Evolutionary conservation across 306 rosid species (phyloP).

Genomic region (Purshia tridentata): DNA sequence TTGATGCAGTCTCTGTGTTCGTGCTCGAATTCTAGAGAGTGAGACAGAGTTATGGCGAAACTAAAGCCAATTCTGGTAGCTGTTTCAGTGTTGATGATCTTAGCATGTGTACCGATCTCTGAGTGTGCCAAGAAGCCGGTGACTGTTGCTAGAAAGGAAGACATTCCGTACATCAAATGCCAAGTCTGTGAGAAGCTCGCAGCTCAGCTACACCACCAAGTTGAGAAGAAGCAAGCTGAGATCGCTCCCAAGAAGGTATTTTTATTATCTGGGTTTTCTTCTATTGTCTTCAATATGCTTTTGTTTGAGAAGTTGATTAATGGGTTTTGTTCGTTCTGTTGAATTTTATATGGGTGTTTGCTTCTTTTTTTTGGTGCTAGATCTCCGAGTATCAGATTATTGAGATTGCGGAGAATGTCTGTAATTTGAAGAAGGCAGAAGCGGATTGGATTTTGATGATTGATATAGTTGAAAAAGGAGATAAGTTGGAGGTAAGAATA

Average conservation of each 20-base stretch:
- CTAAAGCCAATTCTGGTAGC: constrained; percentile 41
- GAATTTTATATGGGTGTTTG: constrained; percentile 20
- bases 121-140: constrained; percentile 62
- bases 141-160: constrained; percentile 72
- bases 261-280: constrained; percentile 22
- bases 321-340: constrained; percentile 14
- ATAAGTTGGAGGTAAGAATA: constrained; percentile 64
- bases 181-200: constrained; percentile 91
- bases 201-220: constrained; percentile 64
- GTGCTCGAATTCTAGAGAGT: constrained; percentile 2
- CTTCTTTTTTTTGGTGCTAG: constrained; percentile 34
- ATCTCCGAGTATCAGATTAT: constrained; percentile 89
- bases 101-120: constrained; percentile 51
- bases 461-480: constrained; percentile 77
- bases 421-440: constrained; percentile 84
- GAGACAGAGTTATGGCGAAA: constrained; percentile 32
- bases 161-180: constrained; percentile 75
- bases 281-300: constrained; percentile 1
- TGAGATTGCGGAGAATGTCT: constrained; percentile 91
- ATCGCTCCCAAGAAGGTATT: constrained; percentile 81
- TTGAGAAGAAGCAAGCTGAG: constrained; percentile 68
- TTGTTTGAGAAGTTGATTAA: constrained; percentile 17
- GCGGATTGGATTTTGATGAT: constrained; percentile 93
- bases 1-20: background rate
- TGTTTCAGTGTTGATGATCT: constrained; percentile 39